Evolutionary conservation across 1,139 yeast genomes (phyloP), one percentile per base, ranked within the genome.

Genomic region (Debaryomyces nepalensis): DNA sequence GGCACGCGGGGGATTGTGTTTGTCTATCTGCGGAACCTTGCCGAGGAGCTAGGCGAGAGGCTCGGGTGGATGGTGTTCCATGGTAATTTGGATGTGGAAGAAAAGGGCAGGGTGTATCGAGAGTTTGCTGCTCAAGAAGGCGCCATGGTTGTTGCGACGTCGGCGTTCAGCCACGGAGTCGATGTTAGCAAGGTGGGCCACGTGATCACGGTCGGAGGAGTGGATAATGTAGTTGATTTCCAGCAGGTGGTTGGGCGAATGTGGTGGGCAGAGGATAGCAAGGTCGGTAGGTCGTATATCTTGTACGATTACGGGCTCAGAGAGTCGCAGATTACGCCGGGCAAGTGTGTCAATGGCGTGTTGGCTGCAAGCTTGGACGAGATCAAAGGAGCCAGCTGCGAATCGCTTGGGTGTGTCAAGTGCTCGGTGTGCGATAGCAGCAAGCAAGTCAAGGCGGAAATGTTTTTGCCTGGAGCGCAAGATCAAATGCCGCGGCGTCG

Each of bases 61-160:
- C 21, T 32, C n/a, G 14, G 9, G 19, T 21, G 35, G 14, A 20
- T 32, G 15, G 12, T 32, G 21, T 21, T 32, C 26, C 35, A 32
- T 12, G 35, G 16, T 5, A 24, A 32, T 21, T 11, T 32, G 35
- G 9, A 2, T 4, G 5, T 18, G 4, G 15, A 4, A 20, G 35
- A 32, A 32, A 32, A 21, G 11, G n/a, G 19, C 16, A 24, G 21
- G n/a, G 26, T 12, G 6, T 32, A 32, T 32, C 5, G 10, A 11
- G 11, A 21, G 4, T 21, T 32, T 20, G 10, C 26, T 3, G 2
- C 11, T 5, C 7, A 7, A 4, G 26, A 21, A 6, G 26, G 9
- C 8, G n/a, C 9, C 4, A 11, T 21, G 18, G 11, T 32, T n/a
- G 15, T 32, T n/a, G 26, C 35, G 2, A 32, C 26, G 10, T 21